Base-by-base conservation (phyloP, 1,139 yeast genomes). In the Suhomyces wounanorum region DNA sequence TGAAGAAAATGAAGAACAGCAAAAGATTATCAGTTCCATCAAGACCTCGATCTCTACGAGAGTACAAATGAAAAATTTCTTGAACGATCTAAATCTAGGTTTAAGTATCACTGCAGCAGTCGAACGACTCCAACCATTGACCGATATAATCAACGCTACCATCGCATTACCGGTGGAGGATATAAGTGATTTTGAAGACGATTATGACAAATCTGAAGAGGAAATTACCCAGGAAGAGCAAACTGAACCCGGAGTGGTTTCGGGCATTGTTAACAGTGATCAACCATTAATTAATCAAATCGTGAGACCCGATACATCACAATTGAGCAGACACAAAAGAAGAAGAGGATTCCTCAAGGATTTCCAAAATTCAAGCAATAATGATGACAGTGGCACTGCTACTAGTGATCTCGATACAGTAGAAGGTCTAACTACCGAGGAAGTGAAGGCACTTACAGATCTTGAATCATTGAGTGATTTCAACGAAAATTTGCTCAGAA, bases 241-340 rank as follows among this genome's bases (percentile, higher is more conserved):
- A 21, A 79, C 79, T 0, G 85, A 83, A 56, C 89, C 89, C 0
- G 77, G 70, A 17, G 87, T 85, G 0, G 81, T 84, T 16, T 73
- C 70, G 9, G 73, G 73, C 4, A 81, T 84, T 18, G 75, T 72
- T 2, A 77, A 79, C 26, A 73, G 72, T 42, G 73, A 72, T 33
- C 72, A 73, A 43, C 84, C 85, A 0, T 68, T 81, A 33, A 66
- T 82, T n/a, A 77, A 70, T 54, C 83, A 79, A 26, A 73, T 82
- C 39, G 75, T 80, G 28, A 68, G 78, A 31, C 84, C 82, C 3
- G 79, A 76, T 52, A 26, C 43, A 2, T 18, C 33, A 13, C 42
- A 38, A 17, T 25, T 47, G n/a, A 43, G 45, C 25, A 21, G 54
- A 3, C 28, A 31, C 10, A 47, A 44, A 31, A 45, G 48, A 26